Evolutionary conservation across 495 filamentous ascomycete species (phyloP), one percentile per base, ranked within the genome.

Genomic region (Penicillium lagena): DNA sequence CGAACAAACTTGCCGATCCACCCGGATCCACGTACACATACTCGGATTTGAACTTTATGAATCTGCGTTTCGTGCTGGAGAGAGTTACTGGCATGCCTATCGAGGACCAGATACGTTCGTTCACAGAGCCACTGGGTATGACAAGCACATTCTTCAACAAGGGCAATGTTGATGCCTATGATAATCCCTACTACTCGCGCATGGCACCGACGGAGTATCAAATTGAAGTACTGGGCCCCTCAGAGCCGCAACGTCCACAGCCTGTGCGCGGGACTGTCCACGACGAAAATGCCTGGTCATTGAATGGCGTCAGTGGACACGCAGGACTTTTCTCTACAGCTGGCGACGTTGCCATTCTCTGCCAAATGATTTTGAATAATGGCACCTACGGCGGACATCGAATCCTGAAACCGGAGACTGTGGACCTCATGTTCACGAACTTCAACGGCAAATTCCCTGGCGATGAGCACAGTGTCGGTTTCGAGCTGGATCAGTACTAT

Each of bases 321-420:
- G 54, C 54, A 9, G 56, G 59, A 12, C 54, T 60, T 8, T 60
- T 62, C 27, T 55, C 56, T 6, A 58, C 54, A 0, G 46, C 48
- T 9, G 43, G 39, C 8, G 59, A 60, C 35, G 45, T 55, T 7
- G 48, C 56, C 2, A 50, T 40, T 17, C 46, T 60, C 32, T 62
- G 58, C 32, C 59, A 62, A 30, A 62, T 62, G 59, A 57, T 60
- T 28, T 36, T 60, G 7, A 62, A 62, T 17, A 60, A 62, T 38
- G 53, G 56, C 11, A 62, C 56, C 9, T 62, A 60, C 34, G 46
- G 39, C 14, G 59, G 46, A 15, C 45, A 29, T n/a, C 13, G 12
- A 34, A 61, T 59, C 29, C 41, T 59, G 8, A 49, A 37, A 7
- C 32, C 54, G 4, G 29, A 47, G 13, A 47, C 52, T 9, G 55